Conservation (phyloP, 371 early-diverging fungal species). For the Basidiobolus meristosporus region DNA sequence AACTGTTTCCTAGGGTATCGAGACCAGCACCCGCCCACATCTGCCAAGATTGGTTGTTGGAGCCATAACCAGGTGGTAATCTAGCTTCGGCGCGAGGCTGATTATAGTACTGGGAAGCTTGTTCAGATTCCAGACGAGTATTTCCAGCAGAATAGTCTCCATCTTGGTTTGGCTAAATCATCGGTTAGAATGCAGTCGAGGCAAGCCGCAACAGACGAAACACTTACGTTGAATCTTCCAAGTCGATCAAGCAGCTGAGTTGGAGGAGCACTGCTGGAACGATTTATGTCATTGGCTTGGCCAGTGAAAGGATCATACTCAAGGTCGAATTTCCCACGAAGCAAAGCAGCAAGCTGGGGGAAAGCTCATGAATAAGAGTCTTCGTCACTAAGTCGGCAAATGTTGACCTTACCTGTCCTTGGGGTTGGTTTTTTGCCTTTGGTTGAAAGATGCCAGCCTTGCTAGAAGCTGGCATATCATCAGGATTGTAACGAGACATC, state of each 20-base stretch:
- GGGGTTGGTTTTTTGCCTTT: conserved; percentile 7
- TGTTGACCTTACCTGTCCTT: conserved; percentile 5
- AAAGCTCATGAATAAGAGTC: background rate
- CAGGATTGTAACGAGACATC: too few relatives aligned
- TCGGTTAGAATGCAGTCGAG: too few relatives aligned
- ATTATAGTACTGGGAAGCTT: conserved; percentile 4
- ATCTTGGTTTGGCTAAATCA: too few relatives aligned
- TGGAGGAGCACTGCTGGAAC: conserved; percentile 8
- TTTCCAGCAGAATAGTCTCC: conserved; percentile 3
- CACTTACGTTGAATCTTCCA: too few relatives aligned
- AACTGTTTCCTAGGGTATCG: background rate
- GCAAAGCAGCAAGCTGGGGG: conserved; percentile 3
- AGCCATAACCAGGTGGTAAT: conserved; percentile 3
- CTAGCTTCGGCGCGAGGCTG: conserved; percentile 6
- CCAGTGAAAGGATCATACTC: conserved; percentile 5
- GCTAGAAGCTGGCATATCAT: conserved; percentile 1
- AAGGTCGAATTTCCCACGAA: conserved; percentile 4
- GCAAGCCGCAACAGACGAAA: too few relatives aligned
- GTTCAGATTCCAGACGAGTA: conserved; percentile 6
- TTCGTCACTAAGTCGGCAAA: background rate
- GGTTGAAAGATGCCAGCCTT: conserved; percentile 5
- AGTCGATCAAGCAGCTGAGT: conserved; percentile 4
- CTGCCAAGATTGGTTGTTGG: conserved; percentile 6
- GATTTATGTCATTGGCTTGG: conserved; percentile 5
- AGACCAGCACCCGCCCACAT: conserved; percentile 3